Base-by-base conservation (phyloP, 371 early-diverging fungal genomes). In the Coemansia sp. region DNA sequence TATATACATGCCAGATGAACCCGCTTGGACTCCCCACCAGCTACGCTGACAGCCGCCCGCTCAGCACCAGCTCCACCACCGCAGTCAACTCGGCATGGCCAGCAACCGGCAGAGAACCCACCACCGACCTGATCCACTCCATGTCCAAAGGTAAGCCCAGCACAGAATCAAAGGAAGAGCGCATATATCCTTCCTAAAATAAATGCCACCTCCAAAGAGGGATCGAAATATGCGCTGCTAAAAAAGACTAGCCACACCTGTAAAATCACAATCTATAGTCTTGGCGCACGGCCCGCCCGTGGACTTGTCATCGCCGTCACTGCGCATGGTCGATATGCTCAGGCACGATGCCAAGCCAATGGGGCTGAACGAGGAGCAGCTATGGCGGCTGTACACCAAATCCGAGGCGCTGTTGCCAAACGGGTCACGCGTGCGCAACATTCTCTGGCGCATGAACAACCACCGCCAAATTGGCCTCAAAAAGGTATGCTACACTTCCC, bases 401-500 rank as follows among this genome's bases (percentile, higher is more conserved):
- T 72, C 68, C 3, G 72, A 61, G 26, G 16, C 47, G 26, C 30
- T 68, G 41, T 11, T 72, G 61, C 68, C 72, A 7, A 60, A 68
- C 48, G 72, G 72, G 51, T 12, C 57, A 30, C 68, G 72, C 8
- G 61, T 60, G 30, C 72, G 72, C 47, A 72, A 72, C 40, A 16
- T 68, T 35, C 72, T 72, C 16, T 72, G 72, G 72, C 72, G 72
- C 41, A 72, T 72, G 65, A 51, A 60, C 35, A 53, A 42, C 20
- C 68, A 42, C 16, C 60, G 51, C 2, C 55, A n/a, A 48, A 41
- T 31, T 41, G 41, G 43, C 8, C 39, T 35, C 30, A 39, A 55
- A 54, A 62, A 55, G 47, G 57, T 57, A 57, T 20, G 20, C 20
- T 20, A 20, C 20, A 20, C 20, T 20, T 20, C 20, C 20, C 20